Evolutionary conservation across 139 green algal genomes (phyloP), one percentile per base, ranked within the genome.

Genomic region (Dunaliella sp.): DNA sequence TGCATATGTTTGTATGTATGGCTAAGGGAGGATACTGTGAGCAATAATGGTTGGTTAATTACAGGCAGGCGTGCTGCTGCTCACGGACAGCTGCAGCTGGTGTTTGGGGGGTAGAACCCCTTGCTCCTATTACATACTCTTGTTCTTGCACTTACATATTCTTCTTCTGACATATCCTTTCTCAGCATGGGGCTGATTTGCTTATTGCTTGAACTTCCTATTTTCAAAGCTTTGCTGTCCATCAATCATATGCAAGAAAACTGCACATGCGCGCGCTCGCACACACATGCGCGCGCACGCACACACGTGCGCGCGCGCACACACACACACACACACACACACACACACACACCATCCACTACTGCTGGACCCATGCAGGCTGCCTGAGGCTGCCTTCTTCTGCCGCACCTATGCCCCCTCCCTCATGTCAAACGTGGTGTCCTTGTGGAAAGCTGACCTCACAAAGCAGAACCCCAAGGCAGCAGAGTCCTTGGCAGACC

Each of bases 381-480:
- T 98, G 2, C 97, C 97, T 0, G 97, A 99, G 91, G 97, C 97
- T 0, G 96, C 97, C 25, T 98, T 99, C 92, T 95, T 99, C 76
- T 93, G 96, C 21, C 92, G 98, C 80, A 98, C 96, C 38, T 99
- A 99, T 86, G 31, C 91, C 38, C 97, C 97, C 30, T 82, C 73
- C 12, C 72, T 26, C 81, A 83, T 84, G 58, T 31, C 77, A 35
- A 33, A 25, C 16, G 77, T 85, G 87, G 87, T 96, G 73, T 72
- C 83, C 30, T 87, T 94, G 24, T 99, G 97, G 97, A 95, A 96
- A 78, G 86, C 90, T 22, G 97, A 99, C 91, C 93, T 99, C 3
- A 90, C 91, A 16, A 95, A 93, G 83, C 94, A 98, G 81, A 99
- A 99, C 89, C 91, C 94, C 73, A 98, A 98, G 89, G 97, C 97